phyloP scores from a whole-genome alignment of 768 basidiomycete species.

The Tulasnella sp. region DNA sequence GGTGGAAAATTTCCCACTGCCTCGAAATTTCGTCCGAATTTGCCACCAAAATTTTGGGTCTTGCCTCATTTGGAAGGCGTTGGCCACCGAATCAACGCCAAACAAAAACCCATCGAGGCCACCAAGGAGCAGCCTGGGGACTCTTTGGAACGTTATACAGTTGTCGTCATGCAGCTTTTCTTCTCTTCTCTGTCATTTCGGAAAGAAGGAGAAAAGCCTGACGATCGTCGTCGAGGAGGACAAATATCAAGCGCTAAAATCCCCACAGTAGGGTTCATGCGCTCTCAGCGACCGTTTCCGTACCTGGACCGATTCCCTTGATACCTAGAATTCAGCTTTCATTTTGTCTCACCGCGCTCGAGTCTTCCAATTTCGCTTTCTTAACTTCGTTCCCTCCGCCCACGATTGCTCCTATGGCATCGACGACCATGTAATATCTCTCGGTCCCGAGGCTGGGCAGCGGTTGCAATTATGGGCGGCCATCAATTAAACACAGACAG shows the following conservation, averaged over 20 bases:
- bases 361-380: conserved; percentile 4
- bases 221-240: conserved; percentile 10
- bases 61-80: not conserved
- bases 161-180: conserved; percentile 2
- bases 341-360: not conserved
- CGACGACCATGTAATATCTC: not conserved
- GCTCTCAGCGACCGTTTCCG: conserved; percentile 19
- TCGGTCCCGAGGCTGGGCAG: conserved; percentile 6
- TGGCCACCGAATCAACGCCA: conserved; percentile 2
- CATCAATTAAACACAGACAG: conserved; percentile 18
- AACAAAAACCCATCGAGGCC: not conserved
- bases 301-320: conserved; percentile 15
- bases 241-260: conserved; percentile 17
- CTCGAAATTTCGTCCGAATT: not conserved
- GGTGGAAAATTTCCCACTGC: not conserved
- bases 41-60: not conserved
- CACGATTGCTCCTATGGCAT: conserved; percentile 13
- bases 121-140: not conserved
- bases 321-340: not conserved
- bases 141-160: not conserved
- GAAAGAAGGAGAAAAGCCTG: not conserved
- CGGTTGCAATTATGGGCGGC: not conserved
- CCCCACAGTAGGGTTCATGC: conserved; percentile 12
- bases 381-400: not conserved
- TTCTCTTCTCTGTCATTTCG: conserved; percentile 17